Evolutionary conservation across 306 rosid genomes (phyloP).

Genomic region (Begonia fuchsioides): DNA sequence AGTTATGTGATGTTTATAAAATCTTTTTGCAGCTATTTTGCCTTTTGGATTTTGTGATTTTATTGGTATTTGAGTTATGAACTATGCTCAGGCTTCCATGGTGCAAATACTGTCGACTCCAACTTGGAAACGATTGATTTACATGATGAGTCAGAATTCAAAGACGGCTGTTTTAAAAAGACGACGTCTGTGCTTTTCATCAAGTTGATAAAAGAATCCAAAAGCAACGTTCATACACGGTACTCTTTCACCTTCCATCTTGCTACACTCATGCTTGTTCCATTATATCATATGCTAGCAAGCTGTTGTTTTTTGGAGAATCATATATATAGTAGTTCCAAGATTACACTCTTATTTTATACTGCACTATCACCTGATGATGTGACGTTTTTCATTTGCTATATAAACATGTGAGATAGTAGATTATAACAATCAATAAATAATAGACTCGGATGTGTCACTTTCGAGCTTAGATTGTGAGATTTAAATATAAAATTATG

Average conservation of each 20-base stretch:
- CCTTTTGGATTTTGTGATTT: background rate
- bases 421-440: too few relatives aligned
- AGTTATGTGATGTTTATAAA: background rate
- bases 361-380: background rate
- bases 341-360: background rate
- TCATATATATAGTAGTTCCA: background rate
- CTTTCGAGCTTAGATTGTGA: too few relatives aligned
- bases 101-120: slow-evolving; percentile 13
- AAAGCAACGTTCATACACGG: slow-evolving; percentile 75
- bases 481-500: too few relatives aligned
- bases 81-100: background rate
- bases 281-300: background rate
- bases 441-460: too few relatives aligned
- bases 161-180: too few relatives aligned
- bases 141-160: slow-evolving; percentile 28
- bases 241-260: slow-evolving; percentile 14
- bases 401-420: background rate
- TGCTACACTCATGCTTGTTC: background rate
- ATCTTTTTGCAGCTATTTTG: background rate
- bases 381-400: background rate
- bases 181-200: slow-evolving; percentile 37
- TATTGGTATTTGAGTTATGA: background rate
- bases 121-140: slow-evolving; percentile 45
- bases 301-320: background rate
- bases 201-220: slow-evolving; percentile 38